Evolutionary conservation across 371 early-diverging fungal genomes (phyloP).

Genomic region (Mucor piriformis): DNA sequence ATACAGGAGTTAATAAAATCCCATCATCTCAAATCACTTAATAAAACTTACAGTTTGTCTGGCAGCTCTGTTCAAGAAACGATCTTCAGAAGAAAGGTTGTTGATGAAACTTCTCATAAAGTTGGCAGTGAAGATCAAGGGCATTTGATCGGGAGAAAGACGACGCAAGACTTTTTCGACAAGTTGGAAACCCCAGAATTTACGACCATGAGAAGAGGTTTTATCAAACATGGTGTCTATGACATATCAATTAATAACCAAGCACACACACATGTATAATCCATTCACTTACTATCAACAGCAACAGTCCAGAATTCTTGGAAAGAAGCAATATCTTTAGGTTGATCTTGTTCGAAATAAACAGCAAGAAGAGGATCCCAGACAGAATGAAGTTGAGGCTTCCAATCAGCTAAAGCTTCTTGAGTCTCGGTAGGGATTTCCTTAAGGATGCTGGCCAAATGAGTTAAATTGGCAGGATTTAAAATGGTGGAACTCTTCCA

Average conservation of each 20-base stretch:
- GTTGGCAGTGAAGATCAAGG: conserved; percentile 79
- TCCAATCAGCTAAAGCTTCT: conserved; percentile 63
- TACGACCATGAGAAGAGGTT: conserved; percentile 80
- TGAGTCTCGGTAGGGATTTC: conserved; percentile 48
- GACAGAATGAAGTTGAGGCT: conserved; percentile 79
- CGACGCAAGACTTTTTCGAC: conserved; percentile 72
- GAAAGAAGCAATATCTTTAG: conserved; percentile 59
- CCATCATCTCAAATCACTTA: background rate
- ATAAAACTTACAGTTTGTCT: conserved; percentile 62
- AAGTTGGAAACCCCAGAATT: conserved; percentile 86
- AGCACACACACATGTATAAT: background rate
- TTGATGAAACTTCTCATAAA: conserved; percentile 84
- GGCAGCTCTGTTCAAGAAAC: conserved; percentile 79
- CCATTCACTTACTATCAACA: conserved; percentile 68
- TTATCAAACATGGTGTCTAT: conserved; percentile 72
- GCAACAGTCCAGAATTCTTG: conserved; percentile 79
- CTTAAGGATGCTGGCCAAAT: conserved; percentile 62
- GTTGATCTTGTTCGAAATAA: conserved; percentile 44
- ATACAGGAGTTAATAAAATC: conserved; percentile 18
- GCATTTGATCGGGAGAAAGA: conserved; percentile 65
- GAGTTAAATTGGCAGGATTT: conserved; percentile 57
- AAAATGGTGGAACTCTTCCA: conserved; percentile 61
- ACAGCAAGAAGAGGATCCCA: conserved; percentile 73
- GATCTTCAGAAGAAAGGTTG: conserved; percentile 73
- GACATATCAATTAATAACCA: background rate